Percentiles rank a stretch among this genome's conserved stretches.
Evolutionary conservation across 1,284 basidiomycete species (phyloP).

Genomic region (Ganoderma leucocontextum): DNA sequence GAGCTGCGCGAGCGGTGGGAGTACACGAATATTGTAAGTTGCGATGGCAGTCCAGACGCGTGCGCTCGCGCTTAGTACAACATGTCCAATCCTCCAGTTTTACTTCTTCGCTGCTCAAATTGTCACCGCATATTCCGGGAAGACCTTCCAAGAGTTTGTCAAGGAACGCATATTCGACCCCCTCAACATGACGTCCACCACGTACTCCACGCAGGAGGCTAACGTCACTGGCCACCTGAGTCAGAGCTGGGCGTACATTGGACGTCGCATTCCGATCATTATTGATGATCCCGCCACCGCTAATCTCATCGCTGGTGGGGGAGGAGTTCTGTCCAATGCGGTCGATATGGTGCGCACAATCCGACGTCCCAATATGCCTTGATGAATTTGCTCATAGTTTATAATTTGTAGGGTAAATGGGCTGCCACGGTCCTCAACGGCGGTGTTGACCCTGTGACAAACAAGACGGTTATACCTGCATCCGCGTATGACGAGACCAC

Average conservation of each 20-base stretch:
- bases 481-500: constrained; percentile 36
- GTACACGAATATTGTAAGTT: constrained; percentile 5
- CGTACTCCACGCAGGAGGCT: constrained; percentile 10
- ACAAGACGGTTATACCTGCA: constrained; percentile 37
- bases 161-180: constrained; percentile 17
- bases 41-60: background rate
- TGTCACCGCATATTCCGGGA: constrained; percentile 10
- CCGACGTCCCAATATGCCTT: no score
- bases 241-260: constrained; percentile 10
- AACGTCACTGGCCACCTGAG: constrained; percentile 11
- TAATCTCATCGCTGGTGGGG: constrained; percentile 40
- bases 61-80: background rate
- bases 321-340: constrained; percentile 43
- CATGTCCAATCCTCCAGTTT: constrained; percentile 2
- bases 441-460: constrained; percentile 38
- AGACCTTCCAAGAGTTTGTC: constrained; percentile 12
- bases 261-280: constrained; percentile 14
- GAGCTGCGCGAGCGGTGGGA: constrained; percentile 12
- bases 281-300: background rate
- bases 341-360: constrained; percentile 35
- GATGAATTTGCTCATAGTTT: no score
- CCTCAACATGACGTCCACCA: constrained; percentile 10
- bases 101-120: constrained; percentile 14
- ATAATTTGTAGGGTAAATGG: constrained; percentile 41
- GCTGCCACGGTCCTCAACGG: constrained; percentile 36